Evolutionary conservation across 495 filamentous ascomycete species (phyloP), one percentile per base, ranked within the genome.

Genomic region (Letharia columbiana): DNA sequence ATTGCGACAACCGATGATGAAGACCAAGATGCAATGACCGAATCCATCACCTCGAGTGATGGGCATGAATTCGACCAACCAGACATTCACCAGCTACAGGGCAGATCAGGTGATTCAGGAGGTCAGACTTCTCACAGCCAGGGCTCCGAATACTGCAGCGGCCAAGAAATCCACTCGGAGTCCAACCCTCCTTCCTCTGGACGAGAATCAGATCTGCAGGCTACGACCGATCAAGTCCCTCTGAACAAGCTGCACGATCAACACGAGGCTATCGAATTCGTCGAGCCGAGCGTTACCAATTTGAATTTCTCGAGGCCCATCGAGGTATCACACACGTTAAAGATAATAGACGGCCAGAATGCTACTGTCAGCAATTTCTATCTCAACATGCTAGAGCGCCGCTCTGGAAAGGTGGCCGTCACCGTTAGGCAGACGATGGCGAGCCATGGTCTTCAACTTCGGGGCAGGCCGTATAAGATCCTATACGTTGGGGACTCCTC

Each of bases 341-440:
- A 54, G 44, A 47, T 66, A 35, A 37, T 66, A 20, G 64, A 52
- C 2, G 60, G 13, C 31, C 52, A 61, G 45, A 11, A 52, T 20
- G 44, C 56, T n/a, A 39, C 33, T 40, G 20, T 47, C 20, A 41
- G 60, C 28, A 47, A 50, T 3, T 61, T 44, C 33, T 61, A 61
- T 31, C 20, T 5, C 18, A 54, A 60, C 20, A 31, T 44, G 28
- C 44, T 60, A 18, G 45, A 52, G 3, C 35, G n/a, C 10, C 28
- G 45, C 5, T 76, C 78, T 4, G 75, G 73, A 56, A 77, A 76
- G 40, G 62, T 86, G 31, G 80, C 81, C 66, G 82, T 80, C 56
- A 86, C 86, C 2, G 80, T 91, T 33, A 82, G 87, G 63, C 88
- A 90, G 73, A 89, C 84, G 44, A 90, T 92, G 87, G 85, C 83